These are phyloP conservation scores for Cudoniella acicularis DNA, from an alignment of 495 filamentous ascomycete species.

Conservation along the genomic window DNA sequence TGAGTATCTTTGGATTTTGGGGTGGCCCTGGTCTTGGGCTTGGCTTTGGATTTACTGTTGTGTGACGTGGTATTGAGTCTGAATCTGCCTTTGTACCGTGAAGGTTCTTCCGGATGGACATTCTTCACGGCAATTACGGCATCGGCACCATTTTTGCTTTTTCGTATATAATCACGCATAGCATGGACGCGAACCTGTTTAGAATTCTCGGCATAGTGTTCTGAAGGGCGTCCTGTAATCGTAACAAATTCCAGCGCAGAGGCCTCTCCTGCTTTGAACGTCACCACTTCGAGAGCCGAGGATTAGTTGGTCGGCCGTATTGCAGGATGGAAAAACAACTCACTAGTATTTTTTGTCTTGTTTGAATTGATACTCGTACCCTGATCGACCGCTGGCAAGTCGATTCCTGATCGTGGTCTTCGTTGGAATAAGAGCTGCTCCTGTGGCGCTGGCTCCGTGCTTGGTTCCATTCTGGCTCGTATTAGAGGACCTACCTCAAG, in stretches of 20 bases:
- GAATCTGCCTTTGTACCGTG: constrained; percentile 6
- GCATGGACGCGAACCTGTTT: constrained; percentile 13
- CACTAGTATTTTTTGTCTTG: no score
- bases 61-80: constrained; percentile 8
- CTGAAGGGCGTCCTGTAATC: not conserved
- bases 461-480: no score
- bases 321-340: no score
- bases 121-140: not conserved
- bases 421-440: no score
- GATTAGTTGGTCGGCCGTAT: no score
- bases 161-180: constrained; percentile 13
- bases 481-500: no score
- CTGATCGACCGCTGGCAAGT: no score
- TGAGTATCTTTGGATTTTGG: not conserved
- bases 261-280: not conserved
- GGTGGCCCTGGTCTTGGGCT: not conserved
- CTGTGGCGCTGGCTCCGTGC: no score
- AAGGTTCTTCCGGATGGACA: not conserved
- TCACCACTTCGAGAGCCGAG: no score
- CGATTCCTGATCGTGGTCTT: no score
- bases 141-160: not conserved
- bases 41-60: constrained; percentile 1
- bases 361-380: no score
- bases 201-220: not conserved
- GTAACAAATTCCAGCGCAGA: constrained; percentile 11